phyloP scores from a whole-genome alignment of 345 rosid species.

The Erysimum cheiranthoides region DNA sequence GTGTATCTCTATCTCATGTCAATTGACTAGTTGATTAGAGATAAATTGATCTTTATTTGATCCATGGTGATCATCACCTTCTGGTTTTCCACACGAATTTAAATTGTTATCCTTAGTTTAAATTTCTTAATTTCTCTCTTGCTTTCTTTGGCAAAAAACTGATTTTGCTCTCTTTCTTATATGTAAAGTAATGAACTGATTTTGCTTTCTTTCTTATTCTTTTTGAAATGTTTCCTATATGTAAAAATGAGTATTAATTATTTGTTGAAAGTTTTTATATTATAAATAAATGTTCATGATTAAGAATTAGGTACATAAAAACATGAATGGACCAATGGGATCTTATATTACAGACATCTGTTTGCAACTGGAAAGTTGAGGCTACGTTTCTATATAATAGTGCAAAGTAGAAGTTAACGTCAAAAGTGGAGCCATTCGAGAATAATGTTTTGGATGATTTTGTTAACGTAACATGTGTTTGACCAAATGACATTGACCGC shows the following conservation, averaged over 20 bases:
- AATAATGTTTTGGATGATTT: constrained; percentile 32
- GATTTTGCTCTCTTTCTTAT: neutral
- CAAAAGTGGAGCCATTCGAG: constrained; percentile 38
- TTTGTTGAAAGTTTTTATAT: neutral
- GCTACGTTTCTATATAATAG: constrained; percentile 5
- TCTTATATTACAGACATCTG: neutral
- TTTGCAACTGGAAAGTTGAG: neutral
- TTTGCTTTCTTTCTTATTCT: neutral
- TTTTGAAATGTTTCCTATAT: neutral
- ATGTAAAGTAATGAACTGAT: neutral
- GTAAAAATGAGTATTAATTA: neutral
- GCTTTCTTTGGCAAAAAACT: neutral
- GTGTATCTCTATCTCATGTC: no score
- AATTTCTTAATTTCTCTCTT: neutral
- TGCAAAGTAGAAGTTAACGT: constrained; percentile 37
- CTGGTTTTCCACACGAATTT: neutral
- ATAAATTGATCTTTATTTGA: neutral
- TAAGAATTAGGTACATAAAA: constrained; percentile 12
- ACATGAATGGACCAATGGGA: constrained; percentile 12
- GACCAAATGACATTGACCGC: constrained; percentile 47
- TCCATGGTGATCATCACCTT: neutral
- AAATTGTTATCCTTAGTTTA: neutral
- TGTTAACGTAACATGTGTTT: constrained; percentile 35
- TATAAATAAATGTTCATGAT: neutral
- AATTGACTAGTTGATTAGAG: neutral